Base-by-base conservation (phyloP, 2,329 filamentous ascomycete species). In the Paraphaeosphaeria sporulosa region DNA sequence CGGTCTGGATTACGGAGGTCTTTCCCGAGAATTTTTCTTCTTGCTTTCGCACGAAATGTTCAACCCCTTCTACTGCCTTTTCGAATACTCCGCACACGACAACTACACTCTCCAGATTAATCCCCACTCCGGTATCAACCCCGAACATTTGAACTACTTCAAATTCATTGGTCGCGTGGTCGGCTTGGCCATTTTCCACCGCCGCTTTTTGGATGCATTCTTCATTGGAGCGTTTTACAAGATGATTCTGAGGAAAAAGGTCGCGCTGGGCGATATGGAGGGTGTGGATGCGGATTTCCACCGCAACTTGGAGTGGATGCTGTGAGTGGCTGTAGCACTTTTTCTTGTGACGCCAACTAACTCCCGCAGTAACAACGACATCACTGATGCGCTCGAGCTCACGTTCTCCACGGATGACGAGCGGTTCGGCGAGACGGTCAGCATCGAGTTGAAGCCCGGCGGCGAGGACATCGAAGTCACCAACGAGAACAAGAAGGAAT, bases 61-160 rank as follows among this genome's bases (percentile, higher is more conserved):
- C 84, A 99, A 99, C 79, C 95, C 95, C 34, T 99, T 99, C 82
- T 99, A 99, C 83, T 99, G 95, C 78, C 85, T 99, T 56, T 99
- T 99, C 84, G 95, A 99, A 82, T 99, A 99, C 80, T 98, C 95
- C 27, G 95, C 95, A 42, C 95, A 99, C 84, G 95, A 99, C 87
- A 99, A 99, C 83, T 99, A 99, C 82, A 99, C 95, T 32, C 90
- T 99, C 57, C 95, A 99, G 81, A 99, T 99, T 84, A 99, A 99
- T 82, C 95, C 95, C 48, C 95, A 99, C 80, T 99, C 95, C 21
- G 95, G 95, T 66, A 98, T 99, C 81, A 99, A 99, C 80, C 95
- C 95, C 0, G 95, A 99, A 81, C 95, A 99, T 87, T 84, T 99
- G 73, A 98, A 97, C 78, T 99, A 98, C 83, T 99, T 99, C 88